Conservation (phyloP, 2,329 filamentous ascomycete genomes). For the Aspergillus pseudoterreus region DNA sequence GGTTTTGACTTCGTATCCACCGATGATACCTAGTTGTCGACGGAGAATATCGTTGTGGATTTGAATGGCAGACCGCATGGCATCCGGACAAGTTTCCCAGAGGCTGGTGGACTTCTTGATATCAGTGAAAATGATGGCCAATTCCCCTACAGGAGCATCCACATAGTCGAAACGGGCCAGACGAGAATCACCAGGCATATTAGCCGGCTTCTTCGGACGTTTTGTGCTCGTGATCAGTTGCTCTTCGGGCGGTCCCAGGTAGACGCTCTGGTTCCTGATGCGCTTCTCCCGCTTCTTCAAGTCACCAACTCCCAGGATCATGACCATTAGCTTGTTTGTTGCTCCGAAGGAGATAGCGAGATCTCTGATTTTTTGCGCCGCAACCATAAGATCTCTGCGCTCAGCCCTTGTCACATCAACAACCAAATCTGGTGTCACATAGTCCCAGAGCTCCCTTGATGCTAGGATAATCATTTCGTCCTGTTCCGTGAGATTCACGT, state of each 20-base stretch:
- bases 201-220: slow-evolving; percentile 58
- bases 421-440: slow-evolving; percentile 80
- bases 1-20: slow-evolving; percentile 98
- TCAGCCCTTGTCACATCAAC: slow-evolving; percentile 88
- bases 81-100: slow-evolving; percentile 92
- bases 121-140: slow-evolving; percentile 95
- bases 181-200: slow-evolving; percentile 72
- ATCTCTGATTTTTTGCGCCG: slow-evolving; percentile 89
- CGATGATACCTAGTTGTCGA: slow-evolving; percentile 84
- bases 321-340: slow-evolving; percentile 95
- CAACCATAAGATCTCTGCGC: slow-evolving; percentile 85
- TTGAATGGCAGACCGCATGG: slow-evolving; percentile 95
- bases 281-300: slow-evolving; percentile 75
- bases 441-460: slow-evolving; percentile 93
- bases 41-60: slow-evolving; percentile 97
- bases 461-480: slow-evolving; percentile 93
- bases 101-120: slow-evolving; percentile 97
- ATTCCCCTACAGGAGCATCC: slow-evolving; percentile 82
- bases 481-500: slow-evolving; percentile 74
- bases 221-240: slow-evolving; percentile 61
- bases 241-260: slow-evolving; percentile 68
- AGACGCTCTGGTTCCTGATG: slow-evolving; percentile 78
- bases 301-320: slow-evolving; percentile 93
- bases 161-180: slow-evolving; percentile 88
- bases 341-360: slow-evolving; percentile 94